Percentiles rank a stretch among this genome's conserved stretches.
Conservation (phyloP, 306 rosid species). For the Clitoria ternatea region DNA sequence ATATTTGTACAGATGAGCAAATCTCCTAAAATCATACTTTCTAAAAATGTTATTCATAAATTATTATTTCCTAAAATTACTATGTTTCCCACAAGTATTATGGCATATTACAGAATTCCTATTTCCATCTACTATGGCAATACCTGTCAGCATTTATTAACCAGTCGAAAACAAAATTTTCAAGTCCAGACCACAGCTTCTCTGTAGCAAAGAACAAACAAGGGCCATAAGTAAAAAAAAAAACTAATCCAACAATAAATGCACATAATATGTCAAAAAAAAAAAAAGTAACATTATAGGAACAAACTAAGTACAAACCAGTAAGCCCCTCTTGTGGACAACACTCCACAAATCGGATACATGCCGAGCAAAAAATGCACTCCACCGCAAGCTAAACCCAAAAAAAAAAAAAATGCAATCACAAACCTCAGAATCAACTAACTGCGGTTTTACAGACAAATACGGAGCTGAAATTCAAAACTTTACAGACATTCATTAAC, state of each 20-base stretch:
- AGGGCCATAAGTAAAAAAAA: not conserved
- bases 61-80: too few species aligned
- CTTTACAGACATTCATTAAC: not conserved
- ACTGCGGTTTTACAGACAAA: not conserved
- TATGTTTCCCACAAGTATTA: too few species aligned
- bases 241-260: not conserved
- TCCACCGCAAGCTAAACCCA: constrained; percentile 92
- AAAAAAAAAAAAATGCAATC: not conserved
- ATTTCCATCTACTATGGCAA: constrained; percentile 16
- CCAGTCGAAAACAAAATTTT: constrained; percentile 99
- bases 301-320: constrained; percentile 55
- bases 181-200: constrained; percentile 99
- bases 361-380: constrained; percentile 99
- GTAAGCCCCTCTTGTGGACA: constrained; percentile 99
- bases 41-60: too few species aligned
- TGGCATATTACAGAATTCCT: not conserved
- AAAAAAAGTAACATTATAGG: not conserved
- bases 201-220: constrained; percentile 45
- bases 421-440: constrained; percentile 18
- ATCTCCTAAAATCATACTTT: too few species aligned
- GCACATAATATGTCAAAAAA: not conserved
- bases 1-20: too few species aligned
- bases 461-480: constrained; percentile 6
- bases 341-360: constrained; percentile 98
- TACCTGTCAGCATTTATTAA: constrained; percentile 98